Percentiles rank a stretch among this genome's conserved stretches.
These are phyloP conservation scores for Elasticomyces elasticus DNA, from an alignment of 495 filamentous ascomycete species.

Conservation along the genomic window DNA sequence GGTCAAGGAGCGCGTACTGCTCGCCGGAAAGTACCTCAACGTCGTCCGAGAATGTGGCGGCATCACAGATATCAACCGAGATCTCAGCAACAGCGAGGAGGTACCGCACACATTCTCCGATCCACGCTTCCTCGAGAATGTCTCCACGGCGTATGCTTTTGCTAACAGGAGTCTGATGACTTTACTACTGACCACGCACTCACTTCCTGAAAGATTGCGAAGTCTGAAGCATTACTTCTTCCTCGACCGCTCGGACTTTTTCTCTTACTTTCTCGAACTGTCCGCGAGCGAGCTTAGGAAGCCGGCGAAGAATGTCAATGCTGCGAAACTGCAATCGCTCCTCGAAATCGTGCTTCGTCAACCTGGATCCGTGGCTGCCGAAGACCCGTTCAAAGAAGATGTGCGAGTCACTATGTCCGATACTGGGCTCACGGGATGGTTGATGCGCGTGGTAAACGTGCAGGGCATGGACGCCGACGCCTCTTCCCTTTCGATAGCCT, in stretches of 20 bases:
- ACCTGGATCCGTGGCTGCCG: slow-evolving; percentile 83
- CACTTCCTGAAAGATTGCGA: slow-evolving; percentile 70
- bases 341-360: slow-evolving; percentile 91
- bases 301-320: slow-evolving; percentile 76
- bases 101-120: slow-evolving; percentile 90
- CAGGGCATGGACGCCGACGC: slow-evolving; percentile 84
- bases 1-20: slow-evolving; percentile 85
- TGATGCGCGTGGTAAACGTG: slow-evolving; percentile 93
- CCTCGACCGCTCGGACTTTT: slow-evolving; percentile 94
- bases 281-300: slow-evolving; percentile 79
- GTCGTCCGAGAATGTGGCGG: slow-evolving; percentile 95
- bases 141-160: slow-evolving; percentile 87
- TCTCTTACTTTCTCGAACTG: slow-evolving; percentile 92
- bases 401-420: slow-evolving; percentile 97
- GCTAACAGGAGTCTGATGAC: slow-evolving; percentile 90
- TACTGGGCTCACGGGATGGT: slow-evolving; percentile 76
- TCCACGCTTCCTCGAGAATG: slow-evolving; percentile 68
- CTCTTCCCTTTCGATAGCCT: slow-evolving; percentile 39
- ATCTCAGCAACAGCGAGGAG: slow-evolving; percentile 68
- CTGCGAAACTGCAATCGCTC: slow-evolving; percentile 82
- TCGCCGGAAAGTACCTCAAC: slow-evolving; percentile 96
- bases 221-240: slow-evolving; percentile 99
- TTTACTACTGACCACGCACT: slow-evolving; percentile 84
- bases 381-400: slow-evolving; percentile 95
- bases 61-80: slow-evolving; percentile 37